phyloP scores from a whole-genome alignment of 805 yeast species.

The Groenewaldozyma salmanticensis region DNA sequence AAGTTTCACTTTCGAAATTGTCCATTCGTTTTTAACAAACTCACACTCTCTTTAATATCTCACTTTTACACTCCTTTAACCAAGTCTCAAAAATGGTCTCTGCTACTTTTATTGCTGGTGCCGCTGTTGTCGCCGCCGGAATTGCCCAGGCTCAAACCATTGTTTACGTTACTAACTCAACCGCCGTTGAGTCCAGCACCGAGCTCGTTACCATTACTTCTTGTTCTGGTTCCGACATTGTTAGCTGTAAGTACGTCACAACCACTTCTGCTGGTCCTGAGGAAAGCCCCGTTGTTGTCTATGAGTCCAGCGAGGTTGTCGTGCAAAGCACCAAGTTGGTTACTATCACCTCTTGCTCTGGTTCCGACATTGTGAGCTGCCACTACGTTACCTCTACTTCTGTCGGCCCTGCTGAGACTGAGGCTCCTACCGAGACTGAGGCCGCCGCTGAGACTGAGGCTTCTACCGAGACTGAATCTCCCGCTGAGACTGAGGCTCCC shows the following conservation, averaged over 20 bases:
- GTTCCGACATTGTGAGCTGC: slow-evolving; percentile 18
- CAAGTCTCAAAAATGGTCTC: slow-evolving; percentile 4
- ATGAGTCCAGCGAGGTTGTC: slow-evolving; percentile 7
- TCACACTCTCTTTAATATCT: too few relatives aligned
- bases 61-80: too few relatives aligned
- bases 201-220: slow-evolving; percentile 22
- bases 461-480: slow-evolving; percentile 3
- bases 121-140: slow-evolving; percentile 11
- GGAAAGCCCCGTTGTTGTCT: slow-evolving; percentile 9
- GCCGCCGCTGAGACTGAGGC: slow-evolving; percentile 1
- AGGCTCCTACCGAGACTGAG: too few relatives aligned
- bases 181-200: slow-evolving; percentile 16
- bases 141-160: slow-evolving; percentile 15
- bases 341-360: slow-evolving; percentile 26
- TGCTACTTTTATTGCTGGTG: slow-evolving; percentile 12
- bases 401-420: slow-evolving; percentile 3
- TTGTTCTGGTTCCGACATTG: slow-evolving; percentile 23
- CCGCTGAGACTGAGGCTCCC: slow-evolving; percentile 1
- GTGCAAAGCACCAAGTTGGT: slow-evolving; percentile 18
- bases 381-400: slow-evolving; percentile 14
- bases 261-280: too few relatives aligned
- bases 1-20: too few relatives aligned
- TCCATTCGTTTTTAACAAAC: too few relatives aligned
- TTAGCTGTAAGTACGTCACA: slow-evolving; percentile 17
- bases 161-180: slow-evolving; percentile 7